These are phyloP conservation scores for Phyllostachys edulis DNA, from an alignment of 176 grass and related monocot species.

Conservation along the genomic window DNA sequence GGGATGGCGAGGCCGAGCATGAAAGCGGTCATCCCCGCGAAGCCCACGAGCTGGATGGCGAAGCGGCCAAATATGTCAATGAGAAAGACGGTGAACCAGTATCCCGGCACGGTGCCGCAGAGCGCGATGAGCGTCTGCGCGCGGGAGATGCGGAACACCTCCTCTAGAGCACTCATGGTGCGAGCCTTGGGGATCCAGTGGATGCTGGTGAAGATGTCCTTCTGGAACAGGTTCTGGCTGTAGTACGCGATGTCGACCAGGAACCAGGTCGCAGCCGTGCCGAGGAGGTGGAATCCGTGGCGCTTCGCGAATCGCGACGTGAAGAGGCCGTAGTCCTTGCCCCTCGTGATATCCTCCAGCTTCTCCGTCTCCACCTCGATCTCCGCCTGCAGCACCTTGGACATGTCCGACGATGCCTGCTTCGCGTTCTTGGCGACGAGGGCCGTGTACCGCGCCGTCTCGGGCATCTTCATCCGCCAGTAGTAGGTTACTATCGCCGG, in stretches of 20 bases:
- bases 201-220: slow-evolving; percentile 76
- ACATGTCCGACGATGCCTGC: slow-evolving; percentile 63
- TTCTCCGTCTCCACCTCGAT: slow-evolving; percentile 40
- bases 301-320: slow-evolving; percentile 42
- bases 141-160: slow-evolving; percentile 55
- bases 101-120: slow-evolving; percentile 74
- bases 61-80: slow-evolving; percentile 62
- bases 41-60: slow-evolving; percentile 48
- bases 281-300: slow-evolving; percentile 54
- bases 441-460: slow-evolving; percentile 76
- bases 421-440: slow-evolving; percentile 52
- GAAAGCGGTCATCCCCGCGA: slow-evolving; percentile 49
- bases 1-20: slow-evolving; percentile 50
- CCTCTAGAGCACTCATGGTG: slow-evolving; percentile 61
- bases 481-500: slow-evolving; percentile 56
- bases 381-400: slow-evolving; percentile 53
- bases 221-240: slow-evolving; percentile 84
- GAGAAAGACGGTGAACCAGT: slow-evolving; percentile 77
- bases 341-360: not conserved
- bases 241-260: slow-evolving; percentile 90
- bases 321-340: slow-evolving; percentile 49
- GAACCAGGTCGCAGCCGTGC: slow-evolving; percentile 64
- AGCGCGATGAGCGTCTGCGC: slow-evolving; percentile 66
- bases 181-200: slow-evolving; percentile 51
- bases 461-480: slow-evolving; percentile 76